A percentile compares a stretch with the other conserved stretches of the same genome.
phyloP scores from a whole-genome alignment of 1,284 basidiomycete genomes.

The Heterobasidion irregulare region DNA sequence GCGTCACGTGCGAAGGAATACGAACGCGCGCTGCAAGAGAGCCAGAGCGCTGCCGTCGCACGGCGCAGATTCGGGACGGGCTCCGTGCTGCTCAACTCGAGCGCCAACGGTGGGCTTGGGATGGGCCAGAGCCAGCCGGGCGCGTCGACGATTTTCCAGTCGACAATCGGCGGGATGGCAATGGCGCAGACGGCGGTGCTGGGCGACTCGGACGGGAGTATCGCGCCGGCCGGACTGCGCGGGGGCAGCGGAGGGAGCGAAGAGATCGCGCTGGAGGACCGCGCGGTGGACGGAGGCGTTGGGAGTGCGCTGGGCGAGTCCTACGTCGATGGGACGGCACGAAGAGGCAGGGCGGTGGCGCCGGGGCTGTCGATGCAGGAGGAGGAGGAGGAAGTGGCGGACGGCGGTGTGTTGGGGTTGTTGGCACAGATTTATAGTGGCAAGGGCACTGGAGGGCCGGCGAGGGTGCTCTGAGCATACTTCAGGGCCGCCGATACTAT shows the following conservation, averaged over 20 bases:
- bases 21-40: slow-evolving; percentile 65
- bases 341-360: slow-evolving; percentile 19
- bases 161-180: slow-evolving; percentile 27
- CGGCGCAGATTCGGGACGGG: slow-evolving; percentile 28
- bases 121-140: slow-evolving; percentile 15
- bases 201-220: slow-evolving; percentile 63
- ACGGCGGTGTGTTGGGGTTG: slow-evolving; percentile 64
- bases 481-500: no score
- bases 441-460: slow-evolving; percentile 19
- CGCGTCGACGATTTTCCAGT: slow-evolving; percentile 8
- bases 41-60: slow-evolving; percentile 43
- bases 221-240: slow-evolving; percentile 15
- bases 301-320: slow-evolving; percentile 58
- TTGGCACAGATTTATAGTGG: slow-evolving; percentile 70
- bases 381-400: slow-evolving; percentile 51
- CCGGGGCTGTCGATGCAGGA: slow-evolving; percentile 36
- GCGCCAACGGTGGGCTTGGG: slow-evolving; percentile 29
- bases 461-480: background rate
- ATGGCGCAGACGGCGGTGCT: slow-evolving; percentile 62
- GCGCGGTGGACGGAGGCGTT: slow-evolving; percentile 43
- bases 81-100: slow-evolving; percentile 15
- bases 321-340: slow-evolving; percentile 47
- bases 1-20: slow-evolving; percentile 60
- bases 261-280: slow-evolving; percentile 36
- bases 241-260: slow-evolving; percentile 10